Conservation (phyloP, 2,329 filamentous ascomycete species). For the Apiospora malaysiana region DNA sequence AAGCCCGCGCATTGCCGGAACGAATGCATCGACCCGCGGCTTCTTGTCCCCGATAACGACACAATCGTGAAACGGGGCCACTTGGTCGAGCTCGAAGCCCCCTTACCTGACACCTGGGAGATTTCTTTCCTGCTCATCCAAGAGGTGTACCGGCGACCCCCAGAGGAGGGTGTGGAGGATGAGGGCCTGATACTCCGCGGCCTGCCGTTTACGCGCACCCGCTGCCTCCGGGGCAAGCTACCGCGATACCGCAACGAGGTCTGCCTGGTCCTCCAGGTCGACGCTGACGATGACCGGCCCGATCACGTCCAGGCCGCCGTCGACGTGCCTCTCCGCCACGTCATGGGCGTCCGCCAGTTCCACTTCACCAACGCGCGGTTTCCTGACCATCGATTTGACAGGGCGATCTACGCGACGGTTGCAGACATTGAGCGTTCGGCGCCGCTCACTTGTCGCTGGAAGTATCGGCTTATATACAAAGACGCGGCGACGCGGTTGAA, state of each 20-base stretch:
- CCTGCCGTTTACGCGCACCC: slow-evolving; percentile 36
- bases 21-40: neutral
- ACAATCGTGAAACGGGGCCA: neutral
- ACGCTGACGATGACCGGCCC: slow-evolving; percentile 33
- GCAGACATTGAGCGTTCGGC: slow-evolving; percentile 38
- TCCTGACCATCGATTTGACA: slow-evolving; percentile 31
- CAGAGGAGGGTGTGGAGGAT: neutral
- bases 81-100: slow-evolving; percentile 8
- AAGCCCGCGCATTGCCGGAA: neutral
- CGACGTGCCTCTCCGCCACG: slow-evolving; percentile 33
- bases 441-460: slow-evolving; percentile 45
- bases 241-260: slow-evolving; percentile 39
- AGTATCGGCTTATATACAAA: slow-evolving; percentile 36
- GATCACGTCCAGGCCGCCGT: slow-evolving; percentile 36
- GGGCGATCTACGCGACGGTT: slow-evolving; percentile 26
- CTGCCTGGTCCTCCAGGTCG: slow-evolving; percentile 35
- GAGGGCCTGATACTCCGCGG: slow-evolving; percentile 31
- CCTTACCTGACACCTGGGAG: neutral
- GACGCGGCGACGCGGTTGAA: slow-evolving; percentile 31
- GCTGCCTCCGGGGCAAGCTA: slow-evolving; percentile 35
- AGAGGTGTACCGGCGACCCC: neutral
- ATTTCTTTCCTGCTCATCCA: slow-evolving; percentile 12
- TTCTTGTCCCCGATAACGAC: neutral
- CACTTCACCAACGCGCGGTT: slow-evolving; percentile 42
- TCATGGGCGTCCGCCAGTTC: slow-evolving; percentile 34